Base-by-base conservation (phyloP, 176 grass and related monocot genomes). In the Aegilops speltoides region DNA sequence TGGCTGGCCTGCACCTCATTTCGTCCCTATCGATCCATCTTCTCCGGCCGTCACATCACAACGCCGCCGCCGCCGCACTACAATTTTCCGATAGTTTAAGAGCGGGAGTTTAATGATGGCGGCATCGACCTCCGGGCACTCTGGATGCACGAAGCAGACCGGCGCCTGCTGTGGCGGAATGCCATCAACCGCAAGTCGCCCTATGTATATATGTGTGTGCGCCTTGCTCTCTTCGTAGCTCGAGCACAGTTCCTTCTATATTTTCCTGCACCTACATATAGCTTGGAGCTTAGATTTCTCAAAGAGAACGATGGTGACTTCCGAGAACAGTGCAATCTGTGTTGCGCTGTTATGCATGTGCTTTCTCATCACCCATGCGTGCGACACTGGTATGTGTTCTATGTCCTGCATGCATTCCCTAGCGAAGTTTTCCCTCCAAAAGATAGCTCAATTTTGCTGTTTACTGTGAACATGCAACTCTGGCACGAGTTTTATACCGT, bases 291-390 rank as follows among this genome's bases (percentile, higher is more conserved):
- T 36, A 67, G 34, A 81, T 74, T 81, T 81, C 68, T 81, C 23
- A 71, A 77, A 64, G 36, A 61, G 37, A 19, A 70, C 24, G 10
- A 70, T 71, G 37, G 11, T 2, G 11, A 56, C 65, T 64, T 3
- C 81, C 32, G 19, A 64, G 40, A 64, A 57, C 41, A 79, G 28
- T 24, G 75, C 11, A 52, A 9, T 40, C n/a, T n/a, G 5, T 71
- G 23, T 56, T 65, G 57, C 31, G 9, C 38, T 89, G 16, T 4
- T 84, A 41, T 84, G 8, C 64, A 10, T 19, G 10, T 79, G 29
- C 52, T 79, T 81, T 80, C 69, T 81, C 33, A 37, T 60, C 40
- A 79, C 45, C 52, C 70, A 38, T 77, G 91, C 91, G 54, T 73
- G 75, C 6, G 75, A 64, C 17, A 75, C 67, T 50, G 83, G 87